Base-by-base conservation (phyloP, 108 stramenopile species). In the Poteriospumella lacustris region DNA sequence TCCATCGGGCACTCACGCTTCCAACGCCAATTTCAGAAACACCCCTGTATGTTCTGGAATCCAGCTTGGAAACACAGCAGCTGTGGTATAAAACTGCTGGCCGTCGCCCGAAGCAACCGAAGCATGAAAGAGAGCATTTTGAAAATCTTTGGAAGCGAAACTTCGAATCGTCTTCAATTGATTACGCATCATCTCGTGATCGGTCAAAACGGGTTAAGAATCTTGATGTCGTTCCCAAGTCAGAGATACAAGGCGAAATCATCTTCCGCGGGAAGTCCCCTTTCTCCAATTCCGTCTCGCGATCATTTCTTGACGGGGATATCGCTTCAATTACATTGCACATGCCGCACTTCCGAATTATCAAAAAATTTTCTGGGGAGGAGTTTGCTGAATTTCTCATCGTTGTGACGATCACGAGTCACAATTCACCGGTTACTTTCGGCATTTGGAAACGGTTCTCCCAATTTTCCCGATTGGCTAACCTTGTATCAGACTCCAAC, bases 111-210 rank as follows among this genome's bases (percentile, higher is more conserved):
- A 90, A 92, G 2, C 96, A 96, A 79, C 96, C 96, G 1, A 82
- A 87, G 0, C 86, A 92, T 64, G 93, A 94, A 79, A 81, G 94
- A 3, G 90, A 90, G n/a, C 91, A 90, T 68, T 95, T 91, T 78
- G 94, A 95, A 81, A 86, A 91, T 80, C 83, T 92, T 83, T 97
- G 96, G 96, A 85, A 89, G 0, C 86, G 94, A 79, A 95, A 97
- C 81, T 94, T 97, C 85, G 81, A 86, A 0, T 36, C 88, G 38
- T 92, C 91, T 26, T 85, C 93, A 68, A 94, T 96, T 1, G 76
- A 89, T 42, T 92, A 91, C 76, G 75, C n/a, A n/a, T n/a, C n/a
- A n/a, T n/a, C n/a, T n/a, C n/a, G n/a, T n/a, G n/a, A n/a, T n/a
- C n/a, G n/a, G n/a, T n/a, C n/a, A n/a, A n/a, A n/a, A n/a, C n/a